Evolutionary conservation across 2,329 filamentous ascomycete genomes (phyloP).

Genomic region (Talaromyces sp.): DNA sequence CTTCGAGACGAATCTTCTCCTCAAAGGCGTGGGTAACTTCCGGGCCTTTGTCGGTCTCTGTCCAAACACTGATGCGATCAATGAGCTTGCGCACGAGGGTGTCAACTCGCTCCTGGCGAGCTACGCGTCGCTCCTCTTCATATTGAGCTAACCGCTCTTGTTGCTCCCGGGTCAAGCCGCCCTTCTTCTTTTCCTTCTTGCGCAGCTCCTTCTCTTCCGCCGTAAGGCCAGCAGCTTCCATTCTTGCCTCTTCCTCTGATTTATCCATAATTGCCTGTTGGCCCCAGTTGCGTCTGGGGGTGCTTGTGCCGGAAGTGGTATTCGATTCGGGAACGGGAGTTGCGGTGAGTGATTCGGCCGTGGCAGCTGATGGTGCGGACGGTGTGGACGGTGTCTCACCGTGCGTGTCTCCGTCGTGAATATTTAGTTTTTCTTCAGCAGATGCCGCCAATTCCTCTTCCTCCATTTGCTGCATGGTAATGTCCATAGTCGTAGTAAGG

Average conservation of each 20-base stretch:
- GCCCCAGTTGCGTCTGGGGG: constrained; percentile 61
- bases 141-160: constrained; percentile 85
- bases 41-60: constrained; percentile 84
- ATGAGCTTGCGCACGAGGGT: constrained; percentile 80
- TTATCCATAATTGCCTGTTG: constrained; percentile 86
- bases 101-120: constrained; percentile 86
- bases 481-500: constrained; percentile 96
- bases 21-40: constrained; percentile 89
- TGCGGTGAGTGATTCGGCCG: constrained; percentile 21
- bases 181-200: constrained; percentile 87
- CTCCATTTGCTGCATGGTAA: constrained; percentile 79
- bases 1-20: constrained; percentile 90
- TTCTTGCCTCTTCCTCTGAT: constrained; percentile 72
- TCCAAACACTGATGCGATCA: constrained; percentile 91
- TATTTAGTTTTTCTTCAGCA: constrained; percentile 49
- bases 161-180: constrained; percentile 83
- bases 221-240: constrained; percentile 63
- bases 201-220: constrained; percentile 73
- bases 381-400: constrained; percentile 23
- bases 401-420: constrained; percentile 48
- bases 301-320: constrained; percentile 43
- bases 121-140: constrained; percentile 77
- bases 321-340: constrained; percentile 38
- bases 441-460: constrained; percentile 62
- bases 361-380: not conserved